phyloP scores from a whole-genome alignment of 495 filamentous ascomycete species.

The Tuber brumale region DNA sequence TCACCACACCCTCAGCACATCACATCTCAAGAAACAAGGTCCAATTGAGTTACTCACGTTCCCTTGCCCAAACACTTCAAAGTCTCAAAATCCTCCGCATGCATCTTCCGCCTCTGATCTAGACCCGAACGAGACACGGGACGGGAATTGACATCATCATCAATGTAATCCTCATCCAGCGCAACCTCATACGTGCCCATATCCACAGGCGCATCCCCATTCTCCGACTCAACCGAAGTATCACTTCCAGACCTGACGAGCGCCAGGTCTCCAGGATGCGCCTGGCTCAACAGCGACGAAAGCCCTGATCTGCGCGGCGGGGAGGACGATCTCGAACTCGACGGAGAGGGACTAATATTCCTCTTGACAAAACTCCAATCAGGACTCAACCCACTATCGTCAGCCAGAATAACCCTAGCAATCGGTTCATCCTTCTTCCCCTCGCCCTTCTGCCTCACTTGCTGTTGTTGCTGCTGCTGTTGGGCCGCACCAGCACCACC shows the following conservation, averaged over 20 bases:
- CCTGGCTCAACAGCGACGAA: conserved; percentile 32
- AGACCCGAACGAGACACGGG: conserved; percentile 37
- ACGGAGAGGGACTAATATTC: conserved; percentile 20
- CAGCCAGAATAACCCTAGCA: neutral
- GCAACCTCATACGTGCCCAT: conserved; percentile 81
- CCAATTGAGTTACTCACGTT: conserved; percentile 44
- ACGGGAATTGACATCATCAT: conserved; percentile 53
- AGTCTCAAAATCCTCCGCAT: conserved; percentile 78
- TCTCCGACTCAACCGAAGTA: conserved; percentile 54
- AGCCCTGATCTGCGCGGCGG: conserved; percentile 35
- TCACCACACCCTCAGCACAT: conserved; percentile 9
- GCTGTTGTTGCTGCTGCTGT: conserved; percentile 3
- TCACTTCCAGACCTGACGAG: conserved; percentile 45
- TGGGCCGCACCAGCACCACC: neutral
- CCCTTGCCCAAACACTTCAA: conserved; percentile 96
- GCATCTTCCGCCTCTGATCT: conserved; percentile 63
- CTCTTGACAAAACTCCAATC: conserved; percentile 35
- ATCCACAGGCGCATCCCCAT: conserved; percentile 49
- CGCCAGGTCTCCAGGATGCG: conserved; percentile 36
- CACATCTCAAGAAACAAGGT: neutral
- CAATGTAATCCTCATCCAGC: conserved; percentile 80
- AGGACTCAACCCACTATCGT: conserved; percentile 14
- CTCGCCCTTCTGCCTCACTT: conserved; percentile 19
- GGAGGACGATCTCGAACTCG: conserved; percentile 43
- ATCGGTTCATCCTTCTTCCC: neutral